These are phyloP conservation scores for Fusarium chuoi DNA, from an alignment of 2,329 filamentous ascomycete genomes.

Conservation along the genomic window DNA sequence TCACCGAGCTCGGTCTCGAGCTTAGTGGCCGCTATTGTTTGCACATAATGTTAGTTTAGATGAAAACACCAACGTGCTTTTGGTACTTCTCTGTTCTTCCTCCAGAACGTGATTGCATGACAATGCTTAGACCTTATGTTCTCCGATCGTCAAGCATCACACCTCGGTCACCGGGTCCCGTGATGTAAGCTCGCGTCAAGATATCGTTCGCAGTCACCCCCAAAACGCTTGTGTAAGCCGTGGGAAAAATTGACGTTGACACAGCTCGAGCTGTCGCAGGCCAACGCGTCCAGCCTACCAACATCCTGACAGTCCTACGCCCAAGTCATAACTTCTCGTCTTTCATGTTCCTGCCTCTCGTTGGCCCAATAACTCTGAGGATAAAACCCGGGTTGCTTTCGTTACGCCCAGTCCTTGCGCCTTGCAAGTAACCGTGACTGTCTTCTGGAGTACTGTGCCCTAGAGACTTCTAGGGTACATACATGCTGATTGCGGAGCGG, in stretches of 20 bases:
- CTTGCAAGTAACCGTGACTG: background rate
- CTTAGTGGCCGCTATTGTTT: background rate
- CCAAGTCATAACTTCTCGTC: background rate
- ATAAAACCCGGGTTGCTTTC: background rate
- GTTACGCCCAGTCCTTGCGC: background rate
- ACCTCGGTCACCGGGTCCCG: background rate
- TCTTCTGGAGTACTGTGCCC: background rate
- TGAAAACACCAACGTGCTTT: background rate
- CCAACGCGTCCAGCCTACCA: background rate
- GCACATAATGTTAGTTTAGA: background rate
- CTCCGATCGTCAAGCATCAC: background rate
- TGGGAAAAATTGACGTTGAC: background rate
- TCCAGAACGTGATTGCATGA: background rate
- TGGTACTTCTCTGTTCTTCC: background rate
- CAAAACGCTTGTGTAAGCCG: background rate
- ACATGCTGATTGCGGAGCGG: background rate
- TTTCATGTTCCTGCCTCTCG: background rate
- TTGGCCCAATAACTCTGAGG: background rate
- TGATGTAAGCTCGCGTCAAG: too few species aligned
- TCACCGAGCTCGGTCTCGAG: background rate
- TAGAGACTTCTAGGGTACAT: background rate
- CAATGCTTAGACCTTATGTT: background rate
- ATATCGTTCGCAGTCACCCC: too few species aligned
- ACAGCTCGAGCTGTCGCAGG: fast-evolving
- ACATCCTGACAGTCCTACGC: background rate